Evolutionary conservation across 352 stramenopile species (phyloP), one percentile per base, ranked within the genome.

Genomic region (Phytophthora europaea): DNA sequence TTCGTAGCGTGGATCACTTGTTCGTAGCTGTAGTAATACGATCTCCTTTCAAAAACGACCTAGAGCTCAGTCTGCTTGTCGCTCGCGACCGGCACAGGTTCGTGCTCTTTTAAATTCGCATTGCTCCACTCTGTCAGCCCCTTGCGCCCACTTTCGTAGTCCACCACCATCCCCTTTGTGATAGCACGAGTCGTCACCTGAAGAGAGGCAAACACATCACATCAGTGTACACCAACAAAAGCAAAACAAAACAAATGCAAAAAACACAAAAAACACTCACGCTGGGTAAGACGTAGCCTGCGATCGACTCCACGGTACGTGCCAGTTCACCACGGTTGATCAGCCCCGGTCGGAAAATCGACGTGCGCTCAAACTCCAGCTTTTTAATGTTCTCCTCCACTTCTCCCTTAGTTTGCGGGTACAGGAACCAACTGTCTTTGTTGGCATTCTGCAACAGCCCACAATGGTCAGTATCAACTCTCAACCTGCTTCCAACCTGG

Each of bases 401-500:
- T 56, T 93, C 79, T 12, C 82, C 87, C 75, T 94, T 94, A 8
- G 85, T 93, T 66, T 89, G 72, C 9, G 82, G 81, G 61, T 93
- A 94, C 51, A 93, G 66, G 65, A 93, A 90, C 85, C 87, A 94
- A 72, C 84, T 91, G 69, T 82, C 79, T 66, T 89, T 90, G 79
- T 88, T 82, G 3, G 82, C 77, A 57, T 77, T 75, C 81, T 90
- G 50, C 28, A 34, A 50, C 60, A 67, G 0, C 45, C 7, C 16
- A 34, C n/a, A 51, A 7, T 34, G 12, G 15, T 61, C 36, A 65
- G 18, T 28, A 12, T 53, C 6, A 12, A 28, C 22, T 58, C 22
- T 36, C 28, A 18, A 6, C 20, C n/a, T 31, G 18, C 36, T 12
- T 38, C 40, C 23, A 48, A 61, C 12, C 23, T 9, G 48, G 0